These are phyloP conservation scores for Ganoderma multipileum DNA, from an alignment of 1,284 basidiomycete species.

Conservation along the genomic window DNA sequence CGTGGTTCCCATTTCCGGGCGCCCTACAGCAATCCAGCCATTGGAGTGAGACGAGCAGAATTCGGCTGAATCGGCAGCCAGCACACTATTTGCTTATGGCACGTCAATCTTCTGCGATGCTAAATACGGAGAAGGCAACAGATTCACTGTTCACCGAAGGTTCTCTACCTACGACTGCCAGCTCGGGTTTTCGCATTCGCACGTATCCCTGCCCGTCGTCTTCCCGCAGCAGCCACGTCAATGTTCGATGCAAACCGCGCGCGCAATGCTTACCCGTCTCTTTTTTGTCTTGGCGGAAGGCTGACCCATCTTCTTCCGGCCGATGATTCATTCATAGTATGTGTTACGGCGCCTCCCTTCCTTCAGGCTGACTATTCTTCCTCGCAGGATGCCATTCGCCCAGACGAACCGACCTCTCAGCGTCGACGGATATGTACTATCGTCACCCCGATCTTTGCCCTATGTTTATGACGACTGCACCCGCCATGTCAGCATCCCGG, in stretches of 20 bases:
- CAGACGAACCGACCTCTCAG: not conserved
- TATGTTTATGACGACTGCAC: not conserved
- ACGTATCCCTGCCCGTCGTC: not conserved
- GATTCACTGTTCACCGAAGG: not conserved
- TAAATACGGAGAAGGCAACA: not conserved
- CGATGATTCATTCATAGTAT: conserved; percentile 2
- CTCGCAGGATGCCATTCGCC: not conserved
- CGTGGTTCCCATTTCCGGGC: not conserved
- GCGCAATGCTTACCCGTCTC: not conserved
- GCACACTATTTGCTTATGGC: not conserved
- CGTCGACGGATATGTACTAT: not conserved
- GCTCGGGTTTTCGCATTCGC: not conserved
- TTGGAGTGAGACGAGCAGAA: not conserved
- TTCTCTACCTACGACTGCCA: not conserved
- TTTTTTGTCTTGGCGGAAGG: not conserved
- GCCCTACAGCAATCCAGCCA: not conserved
- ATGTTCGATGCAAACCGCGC: not conserved
- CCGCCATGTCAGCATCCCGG: not conserved
- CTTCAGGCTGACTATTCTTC: not conserved
- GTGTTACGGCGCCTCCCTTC: not conserved
- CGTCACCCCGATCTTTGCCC: not conserved
- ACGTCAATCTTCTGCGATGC: not conserved
- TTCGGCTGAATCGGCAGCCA: not conserved
- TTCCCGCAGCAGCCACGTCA: not conserved
- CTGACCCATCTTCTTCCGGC: not conserved